A percentile compares a stretch with the other conserved stretches of the same genome.
These are phyloP conservation scores for Beauveria sp. DNA, from an alignment of 2,329 filamentous ascomycete species.

Conservation along the genomic window DNA sequence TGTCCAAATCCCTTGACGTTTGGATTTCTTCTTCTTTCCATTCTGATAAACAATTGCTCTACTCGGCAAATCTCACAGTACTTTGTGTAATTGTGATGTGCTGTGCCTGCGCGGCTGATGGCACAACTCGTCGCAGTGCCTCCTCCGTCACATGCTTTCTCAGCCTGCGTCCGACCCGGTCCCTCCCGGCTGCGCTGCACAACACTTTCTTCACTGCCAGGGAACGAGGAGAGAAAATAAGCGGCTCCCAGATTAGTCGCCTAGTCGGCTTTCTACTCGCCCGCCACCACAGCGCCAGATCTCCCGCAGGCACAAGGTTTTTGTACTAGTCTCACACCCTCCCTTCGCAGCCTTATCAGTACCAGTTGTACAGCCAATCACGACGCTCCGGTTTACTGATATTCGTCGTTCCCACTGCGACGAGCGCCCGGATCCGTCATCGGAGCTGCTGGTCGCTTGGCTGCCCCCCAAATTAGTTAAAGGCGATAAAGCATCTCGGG, in stretches of 20 bases:
- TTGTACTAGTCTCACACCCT: conserved; percentile 4
- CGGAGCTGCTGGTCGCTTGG: conserved; percentile 2
- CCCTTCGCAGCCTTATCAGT: conserved; percentile 12
- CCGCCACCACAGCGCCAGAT: background rate
- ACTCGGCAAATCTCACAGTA: too few relatives aligned
- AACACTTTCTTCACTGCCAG: background rate
- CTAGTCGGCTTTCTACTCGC: background rate
- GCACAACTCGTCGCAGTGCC: background rate
- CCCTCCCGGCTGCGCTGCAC: background rate
- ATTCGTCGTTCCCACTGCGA: background rate
- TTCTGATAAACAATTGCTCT: rapidly evolving
- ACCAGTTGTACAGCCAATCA: conserved; percentile 10
- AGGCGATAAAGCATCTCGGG: background rate
- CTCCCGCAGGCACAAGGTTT: background rate
- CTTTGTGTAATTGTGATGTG: too few relatives aligned
- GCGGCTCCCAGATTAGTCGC: background rate
- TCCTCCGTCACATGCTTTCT: conserved; percentile 4
- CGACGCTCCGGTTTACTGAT: background rate
- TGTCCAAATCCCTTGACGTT: too few relatives aligned
- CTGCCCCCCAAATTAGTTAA: background rate
- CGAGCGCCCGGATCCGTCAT: conserved; percentile 10
- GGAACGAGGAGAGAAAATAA: background rate
- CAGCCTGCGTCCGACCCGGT: background rate
- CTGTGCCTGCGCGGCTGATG: too few relatives aligned
- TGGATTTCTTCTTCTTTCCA: too few relatives aligned